Base-by-base conservation (phyloP, 2,329 filamentous ascomycete species). In the Aspergillus fructus region DNA sequence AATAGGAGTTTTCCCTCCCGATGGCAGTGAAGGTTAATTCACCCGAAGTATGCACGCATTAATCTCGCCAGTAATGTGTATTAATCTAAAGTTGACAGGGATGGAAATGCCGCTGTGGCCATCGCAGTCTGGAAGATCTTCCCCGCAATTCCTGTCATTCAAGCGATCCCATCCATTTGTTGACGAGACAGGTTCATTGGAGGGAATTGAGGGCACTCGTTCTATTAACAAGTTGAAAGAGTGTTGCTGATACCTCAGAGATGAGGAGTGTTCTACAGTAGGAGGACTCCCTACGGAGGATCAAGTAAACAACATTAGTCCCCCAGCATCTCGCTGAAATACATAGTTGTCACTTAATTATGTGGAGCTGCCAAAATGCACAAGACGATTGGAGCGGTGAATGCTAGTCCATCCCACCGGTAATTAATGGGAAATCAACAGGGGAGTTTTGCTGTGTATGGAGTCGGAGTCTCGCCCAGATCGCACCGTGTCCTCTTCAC, bases 401-500 rank as follows among this genome's bases (percentile, higher is more conserved):
- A 23, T 43, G 19, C 19, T 12, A 43, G 41, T 13, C 41, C 19
- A 21, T 41, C 17, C 34, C 34, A n/a, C 37, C 34, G 33, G 48
- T 40, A n/a, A 30, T 48, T 48, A 24, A 23, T 45, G 45, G 24
- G 45, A 15, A 45, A 53, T 43, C 40, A 33, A 41, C 30, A 53
- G 50, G 50, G 41, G 41, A 37, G 27, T 41, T 30, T 37, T 37
- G 17, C 49, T 51, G 49, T 51, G 49, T 51, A 17, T 42, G 41
- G 41, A 50, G 49, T 53, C 17, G 24, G 42, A 37, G 19, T 21
- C 27, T 51, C 43, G 54, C 48, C 54, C 54, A 56, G 54, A 49
- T 49, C 37, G 54, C 51, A 60, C 51, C 60, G 60, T 64, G 61
- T 63, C 61, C 61, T 62, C 58, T 63, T 62, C 59, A 30, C 27